Percentiles rank a stretch among this genome's conserved stretches.
These are phyloP conservation scores for Nakaseomyces kungkrabaensis DNA, from an alignment of 1,139 yeast genomes.

Conservation along the genomic window DNA sequence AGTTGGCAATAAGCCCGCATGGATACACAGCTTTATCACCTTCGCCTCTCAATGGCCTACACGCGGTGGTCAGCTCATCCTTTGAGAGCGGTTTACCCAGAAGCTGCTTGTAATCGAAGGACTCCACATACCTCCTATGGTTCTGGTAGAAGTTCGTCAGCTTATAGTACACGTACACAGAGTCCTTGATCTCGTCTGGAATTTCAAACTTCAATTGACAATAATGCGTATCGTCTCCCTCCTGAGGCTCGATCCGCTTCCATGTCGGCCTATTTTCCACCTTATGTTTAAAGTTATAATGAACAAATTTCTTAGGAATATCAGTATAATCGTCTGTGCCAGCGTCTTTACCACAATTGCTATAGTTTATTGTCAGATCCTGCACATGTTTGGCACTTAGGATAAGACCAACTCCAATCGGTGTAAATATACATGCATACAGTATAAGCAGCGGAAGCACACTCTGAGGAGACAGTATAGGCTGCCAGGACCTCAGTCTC, in stretches of 20 bases:
- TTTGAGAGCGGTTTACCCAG: constrained; percentile 48
- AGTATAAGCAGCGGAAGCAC: constrained; percentile 58
- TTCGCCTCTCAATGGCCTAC: constrained; percentile 60
- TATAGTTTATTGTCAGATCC: constrained; percentile 47
- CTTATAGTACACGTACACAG: constrained; percentile 58
- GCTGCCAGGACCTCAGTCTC: constrained; percentile 74
- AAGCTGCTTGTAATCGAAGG: constrained; percentile 56
- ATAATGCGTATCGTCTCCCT: constrained; percentile 30
- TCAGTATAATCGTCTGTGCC: constrained; percentile 29
- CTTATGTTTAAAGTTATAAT: constrained; percentile 41
- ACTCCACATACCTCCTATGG: constrained; percentile 66
- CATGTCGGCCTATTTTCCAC: constrained; percentile 42
- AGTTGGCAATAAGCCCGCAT: constrained; percentile 92
- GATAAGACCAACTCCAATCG: constrained; percentile 61
- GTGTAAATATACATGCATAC: constrained; percentile 59
- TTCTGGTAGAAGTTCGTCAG: constrained; percentile 69
- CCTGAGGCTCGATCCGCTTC: constrained; percentile 34
- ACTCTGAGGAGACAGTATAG: constrained; percentile 66
- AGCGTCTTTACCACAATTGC: constrained; percentile 42
- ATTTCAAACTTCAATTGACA: constrained; percentile 52
- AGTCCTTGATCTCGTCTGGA: constrained; percentile 49
- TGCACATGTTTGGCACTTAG: constrained; percentile 53
- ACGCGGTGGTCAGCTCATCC: constrained; percentile 41
- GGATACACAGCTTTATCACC: constrained; percentile 68
- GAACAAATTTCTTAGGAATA: constrained; percentile 44